Base-by-base conservation (phyloP, 192 early-diverging fungal genomes). In the Coemansia sp. region DNA sequence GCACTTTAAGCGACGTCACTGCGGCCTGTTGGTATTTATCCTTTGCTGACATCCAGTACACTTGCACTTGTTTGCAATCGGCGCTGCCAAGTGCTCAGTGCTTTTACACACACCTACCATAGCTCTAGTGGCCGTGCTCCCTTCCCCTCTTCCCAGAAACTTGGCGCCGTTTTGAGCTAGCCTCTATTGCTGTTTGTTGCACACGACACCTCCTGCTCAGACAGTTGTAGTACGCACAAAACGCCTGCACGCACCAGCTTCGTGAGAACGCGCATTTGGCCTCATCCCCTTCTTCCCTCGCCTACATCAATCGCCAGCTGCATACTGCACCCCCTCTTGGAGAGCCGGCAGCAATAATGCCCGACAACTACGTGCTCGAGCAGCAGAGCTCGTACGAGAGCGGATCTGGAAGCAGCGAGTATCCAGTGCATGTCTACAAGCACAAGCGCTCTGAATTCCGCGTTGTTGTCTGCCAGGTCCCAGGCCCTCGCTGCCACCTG, bases 401-500 rank as follows among this genome's bases (percentile, higher is more conserved):
- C 57, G 53, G 65, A 35, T 61, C 58, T 36, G 59, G 58, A 39
- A 32, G 40, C 24, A 57, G 47, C 11, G 49, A 66, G 49, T 82
- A 64, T 38, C 85, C 85, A 15, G 74, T 85, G 20, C 24, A 40
- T 17, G 84, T 88, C 19, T 87, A 86, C 66, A 82, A 78, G 58
- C 86, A 89, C 65, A 60, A 63, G 32, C 54, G 61, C 1, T 73
- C 84, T 29, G 79, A 67, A 46, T 84, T 90, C 59, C 86, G 88
- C 11, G 74, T 93, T 5, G 88, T 94, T 31, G 87, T 93, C 47
- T 85, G 84, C 53, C 65, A 84, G 46, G 77, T 91, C 6, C 84
- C 87, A 20, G 92, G 92, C 6, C 93, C 93, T 6, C 77, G 91
- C 59, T 85, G 83, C 49, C 83, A 87, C 2, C 62, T 86, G 24